Percentiles rank a stretch among this genome's conserved stretches.
phyloP scores from a whole-genome alignment of 495 filamentous ascomycete species.

The Penicillium coffeae region DNA sequence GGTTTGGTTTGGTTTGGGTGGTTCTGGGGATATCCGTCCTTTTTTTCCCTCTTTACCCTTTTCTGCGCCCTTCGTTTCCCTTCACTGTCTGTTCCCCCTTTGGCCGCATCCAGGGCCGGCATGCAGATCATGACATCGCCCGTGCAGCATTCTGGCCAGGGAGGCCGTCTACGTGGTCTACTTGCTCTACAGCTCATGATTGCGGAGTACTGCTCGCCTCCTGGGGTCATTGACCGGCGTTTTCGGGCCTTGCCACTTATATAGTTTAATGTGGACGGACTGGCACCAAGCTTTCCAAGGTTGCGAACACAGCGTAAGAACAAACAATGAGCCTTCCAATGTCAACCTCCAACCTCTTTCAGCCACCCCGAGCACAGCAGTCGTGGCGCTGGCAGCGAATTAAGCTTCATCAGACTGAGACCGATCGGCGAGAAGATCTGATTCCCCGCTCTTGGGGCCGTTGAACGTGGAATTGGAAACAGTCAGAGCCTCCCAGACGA shows the following conservation, averaged over 20 bases:
- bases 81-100: no score
- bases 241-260: no score
- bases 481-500: background rate
- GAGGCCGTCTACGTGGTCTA: no score
- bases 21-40: background rate
- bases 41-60: background rate
- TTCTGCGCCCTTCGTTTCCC: background rate
- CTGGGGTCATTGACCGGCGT: no score
- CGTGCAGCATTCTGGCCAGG: no score
- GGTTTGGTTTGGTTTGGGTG: background rate
- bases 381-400: constrained; percentile 7
- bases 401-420: constrained; percentile 28
- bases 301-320: no score
- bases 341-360: no score
- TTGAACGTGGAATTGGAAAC: background rate
- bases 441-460: background rate
- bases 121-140: constrained; percentile 31
- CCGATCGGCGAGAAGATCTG: constrained; percentile 15
- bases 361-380: constrained; percentile 15
- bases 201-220: no score
- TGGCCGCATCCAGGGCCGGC: constrained; percentile 25
- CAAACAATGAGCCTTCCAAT: background rate
- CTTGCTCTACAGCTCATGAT: no score
- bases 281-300: no score
- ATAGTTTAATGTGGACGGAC: no score